Conservation (phyloP, 2,329 filamentous ascomycete species). For the Penicillium sp. region DNA sequence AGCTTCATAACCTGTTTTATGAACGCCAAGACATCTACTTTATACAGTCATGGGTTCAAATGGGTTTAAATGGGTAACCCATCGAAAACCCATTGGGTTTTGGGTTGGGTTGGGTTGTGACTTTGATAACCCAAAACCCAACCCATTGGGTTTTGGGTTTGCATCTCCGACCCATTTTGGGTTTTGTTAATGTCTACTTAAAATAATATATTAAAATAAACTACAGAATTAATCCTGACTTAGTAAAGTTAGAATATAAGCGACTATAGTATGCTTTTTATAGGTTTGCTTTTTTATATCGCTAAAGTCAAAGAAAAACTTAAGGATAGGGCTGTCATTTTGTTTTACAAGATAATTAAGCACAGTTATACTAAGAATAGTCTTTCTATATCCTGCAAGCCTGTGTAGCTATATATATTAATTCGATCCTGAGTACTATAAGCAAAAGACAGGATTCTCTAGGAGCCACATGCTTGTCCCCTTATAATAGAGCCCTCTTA, state of each 20-base stretch:
- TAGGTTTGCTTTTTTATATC: conserved; percentile 8
- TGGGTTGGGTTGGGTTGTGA: no score
- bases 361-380: conserved; percentile 10
- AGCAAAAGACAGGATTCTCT: conserved; percentile 1
- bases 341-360: conserved; percentile 7
- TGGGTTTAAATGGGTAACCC: no score
- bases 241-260: conserved; percentile 10
- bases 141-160: no score
- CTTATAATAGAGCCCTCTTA: conserved; percentile 4
- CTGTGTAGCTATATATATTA: conserved; percentile 10
- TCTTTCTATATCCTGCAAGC: conserved; percentile 11
- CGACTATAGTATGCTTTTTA: conserved; percentile 3
- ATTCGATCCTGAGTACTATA: conserved; percentile 3
- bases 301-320: conserved; percentile 18
- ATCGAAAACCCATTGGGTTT: no score
- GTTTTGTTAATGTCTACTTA: no score
- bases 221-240: background rate
- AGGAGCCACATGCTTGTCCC: conserved; percentile 10
- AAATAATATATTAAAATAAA: conserved; percentile 1
- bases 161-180: no score
- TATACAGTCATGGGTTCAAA: no score
- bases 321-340: conserved; percentile 5
- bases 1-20: no score
- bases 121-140: no score
- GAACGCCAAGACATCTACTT: no score